Percentiles rank a stretch among this genome's conserved stretches.
These are phyloP conservation scores for Starmerella stellata DNA, from an alignment of 805 yeast species.

Conservation along the genomic window DNA sequence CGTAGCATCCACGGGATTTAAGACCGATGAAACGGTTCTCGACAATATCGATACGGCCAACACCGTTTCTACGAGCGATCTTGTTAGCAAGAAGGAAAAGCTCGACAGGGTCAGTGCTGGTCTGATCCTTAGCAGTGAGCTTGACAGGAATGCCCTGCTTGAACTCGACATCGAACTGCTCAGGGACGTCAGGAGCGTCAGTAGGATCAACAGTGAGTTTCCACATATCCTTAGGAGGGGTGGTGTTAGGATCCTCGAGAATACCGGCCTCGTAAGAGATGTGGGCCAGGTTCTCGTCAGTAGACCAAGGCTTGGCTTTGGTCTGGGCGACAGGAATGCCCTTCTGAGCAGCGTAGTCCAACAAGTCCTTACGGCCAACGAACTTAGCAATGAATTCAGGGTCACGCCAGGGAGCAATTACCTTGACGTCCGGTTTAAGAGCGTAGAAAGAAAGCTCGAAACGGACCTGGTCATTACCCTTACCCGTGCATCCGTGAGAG, in stretches of 20 bases:
- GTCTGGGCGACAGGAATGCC: constrained; percentile 92
- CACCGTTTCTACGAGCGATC: constrained; percentile 97
- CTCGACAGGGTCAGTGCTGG: constrained; percentile 74
- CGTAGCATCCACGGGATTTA: constrained; percentile 98
- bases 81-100: constrained; percentile 83
- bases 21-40: constrained; percentile 98
- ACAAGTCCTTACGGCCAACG: constrained; percentile 92
- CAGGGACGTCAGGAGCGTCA: constrained; percentile 90
- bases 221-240: constrained; percentile 99
- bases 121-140: constrained; percentile 44
- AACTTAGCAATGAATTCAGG: constrained; percentile 87
- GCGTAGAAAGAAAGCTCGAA: constrained; percentile 96
- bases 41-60: constrained; percentile 97
- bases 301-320: constrained; percentile 98
- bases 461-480: constrained; percentile 98
- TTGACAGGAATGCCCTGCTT: constrained; percentile 76
- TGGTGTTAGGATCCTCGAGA: constrained; percentile 93
- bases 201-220: constrained; percentile 88
- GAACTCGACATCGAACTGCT: constrained; percentile 66
- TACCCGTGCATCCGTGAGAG: constrained; percentile 98
- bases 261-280: constrained; percentile 99
- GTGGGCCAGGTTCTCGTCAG: constrained; percentile 98
- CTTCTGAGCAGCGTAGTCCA: constrained; percentile 85
- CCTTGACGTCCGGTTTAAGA: constrained; percentile 87
- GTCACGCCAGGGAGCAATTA: constrained; percentile 98